phyloP scores from a whole-genome alignment of 352 stramenopile genomes.

The Globisporangium cederbergense region DNA sequence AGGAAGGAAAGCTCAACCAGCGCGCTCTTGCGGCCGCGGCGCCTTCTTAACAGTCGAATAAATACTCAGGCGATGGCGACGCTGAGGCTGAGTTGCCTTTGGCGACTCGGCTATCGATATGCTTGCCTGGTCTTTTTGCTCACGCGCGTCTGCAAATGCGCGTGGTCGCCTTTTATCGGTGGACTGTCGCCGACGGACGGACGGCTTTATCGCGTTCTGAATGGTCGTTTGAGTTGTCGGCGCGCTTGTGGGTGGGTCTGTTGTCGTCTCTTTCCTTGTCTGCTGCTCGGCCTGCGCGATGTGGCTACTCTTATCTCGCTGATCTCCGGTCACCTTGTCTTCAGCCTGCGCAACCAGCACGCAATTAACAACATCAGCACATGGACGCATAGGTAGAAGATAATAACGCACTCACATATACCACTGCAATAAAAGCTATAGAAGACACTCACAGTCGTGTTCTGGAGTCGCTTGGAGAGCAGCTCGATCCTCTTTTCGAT shows the following conservation, averaged over 20 bases:
- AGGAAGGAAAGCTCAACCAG: neutral
- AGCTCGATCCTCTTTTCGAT: conserved; percentile 33
- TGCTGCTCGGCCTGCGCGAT: neutral
- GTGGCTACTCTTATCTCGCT: neutral
- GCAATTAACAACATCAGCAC: neutral
- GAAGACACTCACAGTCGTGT: neutral
- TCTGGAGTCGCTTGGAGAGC: conserved; percentile 1
- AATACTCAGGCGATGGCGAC: conserved; percentile 34
- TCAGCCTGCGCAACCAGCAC: neutral
- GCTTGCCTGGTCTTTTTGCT: neutral
- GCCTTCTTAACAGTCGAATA: conserved; percentile 35
- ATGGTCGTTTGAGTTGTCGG: neutral
- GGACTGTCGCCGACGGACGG: neutral
- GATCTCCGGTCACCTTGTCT: neutral
- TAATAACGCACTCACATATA: neutral
- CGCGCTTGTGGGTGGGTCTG: neutral
- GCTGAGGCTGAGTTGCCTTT: neutral
- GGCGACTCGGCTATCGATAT: neutral
- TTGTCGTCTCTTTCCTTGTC: neutral
- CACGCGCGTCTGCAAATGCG: no score
- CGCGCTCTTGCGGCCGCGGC: conserved; percentile 1
- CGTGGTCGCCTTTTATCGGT: neutral
- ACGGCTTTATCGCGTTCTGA: neutral
- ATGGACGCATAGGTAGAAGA: neutral
- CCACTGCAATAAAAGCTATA: neutral